These are phyloP conservation scores for Testicularia cyperi DNA, from an alignment of 1,284 basidiomycete genomes.

Conservation along the genomic window DNA sequence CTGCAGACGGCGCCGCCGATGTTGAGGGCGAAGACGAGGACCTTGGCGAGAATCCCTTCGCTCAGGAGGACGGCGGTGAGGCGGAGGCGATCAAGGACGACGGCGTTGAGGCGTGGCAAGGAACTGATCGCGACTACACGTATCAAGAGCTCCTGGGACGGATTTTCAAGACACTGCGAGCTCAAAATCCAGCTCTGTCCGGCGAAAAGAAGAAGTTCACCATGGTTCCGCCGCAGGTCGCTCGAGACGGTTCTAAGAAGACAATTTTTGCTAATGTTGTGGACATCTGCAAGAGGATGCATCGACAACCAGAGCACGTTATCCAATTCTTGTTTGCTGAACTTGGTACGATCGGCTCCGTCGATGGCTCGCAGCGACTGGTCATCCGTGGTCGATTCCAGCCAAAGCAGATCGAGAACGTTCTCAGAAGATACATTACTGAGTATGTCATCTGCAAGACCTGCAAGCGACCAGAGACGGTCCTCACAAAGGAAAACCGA, in stretches of 20 bases:
- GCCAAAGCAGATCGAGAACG: conserved; percentile 98
- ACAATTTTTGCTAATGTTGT: conserved; percentile 93
- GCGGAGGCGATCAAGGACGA: conserved; percentile 26
- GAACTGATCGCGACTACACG: conserved; percentile 88
- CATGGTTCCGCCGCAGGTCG: conserved; percentile 92
- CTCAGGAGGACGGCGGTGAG: conserved; percentile 31
- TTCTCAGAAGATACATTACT: conserved; percentile 92
- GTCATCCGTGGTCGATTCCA: conserved; percentile 98
- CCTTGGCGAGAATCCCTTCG: conserved; percentile 53
- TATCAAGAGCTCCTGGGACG: conserved; percentile 93
- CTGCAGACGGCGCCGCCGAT: conserved; percentile 51
- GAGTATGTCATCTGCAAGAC: conserved; percentile 99
- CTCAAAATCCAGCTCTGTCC: conserved; percentile 84
- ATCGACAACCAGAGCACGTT: conserved; percentile 97
- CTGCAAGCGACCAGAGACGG: conserved; percentile 96
- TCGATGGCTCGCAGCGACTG: conserved; percentile 87
- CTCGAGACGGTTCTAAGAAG: conserved; percentile 92
- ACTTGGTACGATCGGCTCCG: conserved; percentile 94
- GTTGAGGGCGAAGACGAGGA: conserved; percentile 62
- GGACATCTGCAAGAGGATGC: conserved; percentile 98
- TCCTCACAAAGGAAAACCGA: conserved; percentile 94
- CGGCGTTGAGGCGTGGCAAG: conserved; percentile 69
- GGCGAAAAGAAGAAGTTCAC: conserved; percentile 85
- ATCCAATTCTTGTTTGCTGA: conserved; percentile 97
- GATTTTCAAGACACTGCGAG: conserved; percentile 87